Conservation (phyloP, 805 yeast genomes). For the Spathaspora boniae region DNA sequence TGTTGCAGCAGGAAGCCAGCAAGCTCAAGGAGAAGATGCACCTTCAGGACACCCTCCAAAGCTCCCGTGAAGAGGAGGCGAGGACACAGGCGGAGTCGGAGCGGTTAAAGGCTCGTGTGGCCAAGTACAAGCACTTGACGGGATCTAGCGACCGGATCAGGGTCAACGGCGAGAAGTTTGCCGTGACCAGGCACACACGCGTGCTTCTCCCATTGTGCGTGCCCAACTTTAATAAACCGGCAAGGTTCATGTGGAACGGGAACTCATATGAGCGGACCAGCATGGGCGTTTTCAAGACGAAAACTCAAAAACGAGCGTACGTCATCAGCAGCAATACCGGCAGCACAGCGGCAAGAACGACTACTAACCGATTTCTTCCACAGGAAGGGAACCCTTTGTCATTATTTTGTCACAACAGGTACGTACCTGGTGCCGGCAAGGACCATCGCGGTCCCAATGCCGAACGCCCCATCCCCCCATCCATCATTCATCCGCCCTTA, state of each 20-base stretch:
- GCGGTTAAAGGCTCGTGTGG: conserved; percentile 18
- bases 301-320: no score
- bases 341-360: no score
- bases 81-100: conserved; percentile 16
- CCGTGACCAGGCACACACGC: conserved; percentile 37
- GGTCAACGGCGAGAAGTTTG: conserved; percentile 42
- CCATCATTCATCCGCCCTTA: not conserved
- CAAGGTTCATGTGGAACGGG: conserved; percentile 29
- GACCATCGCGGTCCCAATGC: not conserved
- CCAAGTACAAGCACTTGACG: conserved; percentile 30
- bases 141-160: conserved; percentile 44
- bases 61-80: not conserved
- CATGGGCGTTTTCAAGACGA: conserved; percentile 26
- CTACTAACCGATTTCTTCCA: conserved; percentile 5
- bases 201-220: conserved; percentile 37
- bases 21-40: conserved; percentile 12
- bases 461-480: not conserved
- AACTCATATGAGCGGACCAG: conserved; percentile 19
- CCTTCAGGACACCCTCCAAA: conserved; percentile 11
- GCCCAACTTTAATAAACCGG: conserved; percentile 14
- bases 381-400: conserved; percentile 20
- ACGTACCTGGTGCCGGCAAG: no score
- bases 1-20: conserved; percentile 20
- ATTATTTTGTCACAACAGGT: conserved; percentile 40
- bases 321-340: no score